Conservation (phyloP, 306 rosid species). For the Alnus rubra region DNA sequence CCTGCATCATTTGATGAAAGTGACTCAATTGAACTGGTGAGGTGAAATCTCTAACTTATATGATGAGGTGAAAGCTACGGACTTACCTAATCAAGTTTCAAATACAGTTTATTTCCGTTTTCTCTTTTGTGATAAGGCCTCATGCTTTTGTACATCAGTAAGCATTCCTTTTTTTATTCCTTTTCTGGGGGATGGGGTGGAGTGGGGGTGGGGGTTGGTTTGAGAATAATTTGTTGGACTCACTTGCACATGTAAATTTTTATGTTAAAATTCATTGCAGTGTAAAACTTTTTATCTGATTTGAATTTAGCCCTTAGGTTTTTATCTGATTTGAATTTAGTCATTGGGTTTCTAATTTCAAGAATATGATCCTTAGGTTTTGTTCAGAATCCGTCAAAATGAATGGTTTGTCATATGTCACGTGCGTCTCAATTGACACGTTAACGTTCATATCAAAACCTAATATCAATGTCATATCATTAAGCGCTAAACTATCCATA, state of each 20-base stretch:
- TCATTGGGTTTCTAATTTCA: too few species aligned
- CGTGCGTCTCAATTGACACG: too few species aligned
- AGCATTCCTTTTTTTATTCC: not conserved
- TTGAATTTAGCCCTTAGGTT: too few species aligned
- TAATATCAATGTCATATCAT: too few species aligned
- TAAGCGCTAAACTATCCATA: too few species aligned
- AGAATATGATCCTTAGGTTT: too few species aligned
- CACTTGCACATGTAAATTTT: not conserved
- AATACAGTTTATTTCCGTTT: not conserved
- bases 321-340: too few species aligned
- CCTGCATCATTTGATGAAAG: not conserved
- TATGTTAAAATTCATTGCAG: not conserved
- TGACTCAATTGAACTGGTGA: not conserved
- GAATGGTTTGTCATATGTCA: too few species aligned
- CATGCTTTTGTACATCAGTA: not conserved
- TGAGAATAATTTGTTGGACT: not conserved
- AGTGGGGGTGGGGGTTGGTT: not conserved
- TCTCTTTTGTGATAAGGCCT: not conserved
- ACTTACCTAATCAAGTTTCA: not conserved
- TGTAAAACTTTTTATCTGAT: not conserved
- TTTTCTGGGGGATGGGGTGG: not conserved
- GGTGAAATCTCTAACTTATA: not conserved
- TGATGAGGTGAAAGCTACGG: not conserved
- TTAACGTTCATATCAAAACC: too few species aligned
- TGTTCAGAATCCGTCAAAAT: too few species aligned